These are phyloP conservation scores for Blastocystis sp. DNA, from an alignment of 352 stramenopile genomes.

Conservation along the genomic window DNA sequence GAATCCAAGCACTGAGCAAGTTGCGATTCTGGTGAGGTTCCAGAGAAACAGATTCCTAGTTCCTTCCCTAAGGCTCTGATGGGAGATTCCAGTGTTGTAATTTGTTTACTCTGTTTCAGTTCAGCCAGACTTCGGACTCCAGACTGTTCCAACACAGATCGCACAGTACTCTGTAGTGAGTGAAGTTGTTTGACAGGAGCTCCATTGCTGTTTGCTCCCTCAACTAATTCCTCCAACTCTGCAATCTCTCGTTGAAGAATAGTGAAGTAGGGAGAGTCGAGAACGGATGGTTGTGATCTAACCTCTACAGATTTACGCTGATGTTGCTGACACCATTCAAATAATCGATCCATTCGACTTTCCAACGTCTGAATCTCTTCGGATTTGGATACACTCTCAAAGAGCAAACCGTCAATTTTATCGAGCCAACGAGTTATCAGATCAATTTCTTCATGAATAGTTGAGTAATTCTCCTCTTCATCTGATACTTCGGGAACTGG, in stretches of 20 bases:
- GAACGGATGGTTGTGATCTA: background rate
- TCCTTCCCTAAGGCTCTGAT: background rate
- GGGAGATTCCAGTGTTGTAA: background rate
- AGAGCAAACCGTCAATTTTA: background rate
- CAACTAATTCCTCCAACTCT: background rate
- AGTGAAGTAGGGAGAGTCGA: background rate
- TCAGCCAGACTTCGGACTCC: background rate
- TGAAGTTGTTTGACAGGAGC: background rate
- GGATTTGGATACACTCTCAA: background rate
- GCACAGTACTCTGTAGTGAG: background rate
- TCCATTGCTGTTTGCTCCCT: background rate
- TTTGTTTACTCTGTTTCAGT: background rate
- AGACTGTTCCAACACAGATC: background rate
- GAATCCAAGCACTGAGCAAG: background rate
- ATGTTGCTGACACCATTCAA: background rate
- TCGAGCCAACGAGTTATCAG: background rate
- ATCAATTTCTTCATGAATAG: constrained; percentile 8
- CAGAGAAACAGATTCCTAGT: background rate
- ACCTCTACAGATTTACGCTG: background rate
- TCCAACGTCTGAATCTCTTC: background rate
- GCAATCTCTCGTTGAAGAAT: background rate
- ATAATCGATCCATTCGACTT: constrained; percentile 5
- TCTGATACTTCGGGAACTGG: background rate
- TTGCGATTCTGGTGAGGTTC: background rate
- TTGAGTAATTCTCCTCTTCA: constrained; percentile 20